Base-by-base conservation (phyloP, 164 flowering plant species). In the Magnolia officinalis region DNA sequence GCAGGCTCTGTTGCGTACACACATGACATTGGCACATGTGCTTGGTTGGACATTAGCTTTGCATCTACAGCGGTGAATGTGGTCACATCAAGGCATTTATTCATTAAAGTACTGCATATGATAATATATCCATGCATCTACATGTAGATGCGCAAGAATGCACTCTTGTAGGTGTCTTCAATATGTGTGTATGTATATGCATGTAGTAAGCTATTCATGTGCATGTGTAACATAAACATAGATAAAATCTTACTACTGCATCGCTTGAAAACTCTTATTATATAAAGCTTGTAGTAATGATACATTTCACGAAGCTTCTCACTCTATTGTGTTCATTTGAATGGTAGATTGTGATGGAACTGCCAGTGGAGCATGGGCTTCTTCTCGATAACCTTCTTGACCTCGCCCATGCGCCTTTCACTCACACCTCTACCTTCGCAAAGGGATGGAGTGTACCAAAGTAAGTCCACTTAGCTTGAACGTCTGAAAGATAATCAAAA, bases 401-500 rank as follows among this genome's bases (percentile, higher is more conserved):
- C 84, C 99, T 95, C 65, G 99, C 98, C 9, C 99, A 95, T 82
- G 99, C 98, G 14, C 99, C 98, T 50, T 95, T 95, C 81, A 93
- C 98, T 71, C 98, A 95, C 78, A 93, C 99, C n/a, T 91, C 98
- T 16, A 95, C 99, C 14, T 95, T 95, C 76, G 98, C 99, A 45
- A 95, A 95, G 85, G 99, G 98, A 80, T 95, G 99, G 99, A 88
- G 86, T 69, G 96, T 95, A 24, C 99, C 99, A 4, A 93, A 94
- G 99, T 95, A 75, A 49, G 89, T 80, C 78, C 63, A 72, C 13
- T 1, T 55, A 2, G 8, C 64, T 19, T 21, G 13, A 74, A 26
- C 4, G 61, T 55, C 4, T 55, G 13, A 55, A 55, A 55, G 13
- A 55, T 55, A 2, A 55, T 55, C 4, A 55, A 11, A 55, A 11